Conservation (phyloP, 108 stramenopile species). For the Thalassiosira profunda region DNA sequence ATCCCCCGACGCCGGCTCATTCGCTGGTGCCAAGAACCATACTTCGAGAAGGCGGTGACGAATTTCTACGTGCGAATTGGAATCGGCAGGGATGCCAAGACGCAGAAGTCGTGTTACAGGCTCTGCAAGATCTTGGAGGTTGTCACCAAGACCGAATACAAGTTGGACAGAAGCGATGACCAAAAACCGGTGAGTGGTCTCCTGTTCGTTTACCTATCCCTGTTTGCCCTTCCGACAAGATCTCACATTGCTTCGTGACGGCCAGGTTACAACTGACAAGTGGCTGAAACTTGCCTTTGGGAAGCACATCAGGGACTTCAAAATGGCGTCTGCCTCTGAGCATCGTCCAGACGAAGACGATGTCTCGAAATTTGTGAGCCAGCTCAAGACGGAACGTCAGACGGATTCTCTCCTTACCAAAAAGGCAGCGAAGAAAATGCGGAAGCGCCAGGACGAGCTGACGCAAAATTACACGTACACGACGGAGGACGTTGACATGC, state of each 20-base stretch:
- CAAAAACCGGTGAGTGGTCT: slow-evolving; percentile 66
- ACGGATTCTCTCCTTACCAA: slow-evolving; percentile 56
- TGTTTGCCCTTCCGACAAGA: not conserved
- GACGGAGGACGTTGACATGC: slow-evolving; percentile 79
- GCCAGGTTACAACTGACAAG: slow-evolving; percentile 73
- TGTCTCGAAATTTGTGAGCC: slow-evolving; percentile 66
- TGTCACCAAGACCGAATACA: slow-evolving; percentile 54
- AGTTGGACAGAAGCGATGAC: slow-evolving; percentile 63
- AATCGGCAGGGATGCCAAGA: slow-evolving; percentile 79
- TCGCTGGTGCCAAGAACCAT: slow-evolving; percentile 92
- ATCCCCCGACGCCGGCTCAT: slow-evolving; percentile 83
- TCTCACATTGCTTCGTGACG: not conserved
- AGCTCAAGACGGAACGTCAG: slow-evolving; percentile 61
- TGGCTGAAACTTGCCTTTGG: slow-evolving; percentile 78
- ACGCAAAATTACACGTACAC: slow-evolving; percentile 87
- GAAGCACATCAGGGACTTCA: slow-evolving; percentile 63
- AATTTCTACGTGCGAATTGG: slow-evolving; percentile 79
- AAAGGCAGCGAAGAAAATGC: slow-evolving; percentile 71
- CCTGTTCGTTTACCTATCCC: not conserved
- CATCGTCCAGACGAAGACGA: slow-evolving; percentile 71
- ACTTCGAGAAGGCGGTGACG: slow-evolving; percentile 78
- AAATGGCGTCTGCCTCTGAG: slow-evolving; percentile 82
- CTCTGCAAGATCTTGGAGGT: slow-evolving; percentile 82
- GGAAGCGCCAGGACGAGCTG: slow-evolving; percentile 76
- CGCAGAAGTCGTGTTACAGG: slow-evolving; percentile 82